Percentiles rank a stretch among this genome's conserved stretches.
These are phyloP conservation scores for Nakaseomyces uthaithaninus DNA, from an alignment of 1,139 yeast genomes.

Conservation along the genomic window DNA sequence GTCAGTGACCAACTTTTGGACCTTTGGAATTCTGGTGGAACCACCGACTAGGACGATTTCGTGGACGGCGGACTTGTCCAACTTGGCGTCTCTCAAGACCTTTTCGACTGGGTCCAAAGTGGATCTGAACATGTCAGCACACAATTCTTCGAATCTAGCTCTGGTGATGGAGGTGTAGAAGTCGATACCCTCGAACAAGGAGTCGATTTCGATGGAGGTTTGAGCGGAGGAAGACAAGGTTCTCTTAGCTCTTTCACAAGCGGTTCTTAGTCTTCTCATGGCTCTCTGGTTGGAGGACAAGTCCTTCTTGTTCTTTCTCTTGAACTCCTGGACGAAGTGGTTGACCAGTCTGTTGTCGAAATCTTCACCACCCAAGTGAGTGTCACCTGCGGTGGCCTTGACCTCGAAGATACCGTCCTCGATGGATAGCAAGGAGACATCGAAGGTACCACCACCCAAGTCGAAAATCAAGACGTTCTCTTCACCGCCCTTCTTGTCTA, in stretches of 20 bases:
- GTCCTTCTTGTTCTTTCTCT: conserved; percentile 77
- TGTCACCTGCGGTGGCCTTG: conserved; percentile 99
- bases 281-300: conserved; percentile 72
- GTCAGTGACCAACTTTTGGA: conserved; percentile 78
- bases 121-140: conserved; percentile 77
- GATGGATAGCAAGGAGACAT: conserved; percentile 89
- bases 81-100: conserved; percentile 74
- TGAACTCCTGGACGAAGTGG: conserved; percentile 74
- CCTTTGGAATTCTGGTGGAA: conserved; percentile 91
- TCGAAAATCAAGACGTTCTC: conserved; percentile 90
- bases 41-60: conserved; percentile 89
- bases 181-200: conserved; percentile 91
- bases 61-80: conserved; percentile 71
- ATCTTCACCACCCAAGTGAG: conserved; percentile 63
- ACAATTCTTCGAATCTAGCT: conserved; percentile 85
- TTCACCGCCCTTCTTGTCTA: conserved; percentile 83
- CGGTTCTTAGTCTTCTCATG: conserved; percentile 80
- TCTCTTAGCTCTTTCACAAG: conserved; percentile 91
- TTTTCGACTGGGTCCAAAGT: conserved; percentile 81
- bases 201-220: conserved; percentile 83
- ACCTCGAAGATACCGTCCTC: conserved; percentile 98
- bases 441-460: conserved; percentile 99
- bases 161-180: conserved; percentile 77
- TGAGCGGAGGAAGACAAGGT: conserved; percentile 79
- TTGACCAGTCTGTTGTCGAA: conserved; percentile 75